phyloP scores from a whole-genome alignment of 1,139 yeast species.

The Wickerhamiella pararugosa region DNA sequence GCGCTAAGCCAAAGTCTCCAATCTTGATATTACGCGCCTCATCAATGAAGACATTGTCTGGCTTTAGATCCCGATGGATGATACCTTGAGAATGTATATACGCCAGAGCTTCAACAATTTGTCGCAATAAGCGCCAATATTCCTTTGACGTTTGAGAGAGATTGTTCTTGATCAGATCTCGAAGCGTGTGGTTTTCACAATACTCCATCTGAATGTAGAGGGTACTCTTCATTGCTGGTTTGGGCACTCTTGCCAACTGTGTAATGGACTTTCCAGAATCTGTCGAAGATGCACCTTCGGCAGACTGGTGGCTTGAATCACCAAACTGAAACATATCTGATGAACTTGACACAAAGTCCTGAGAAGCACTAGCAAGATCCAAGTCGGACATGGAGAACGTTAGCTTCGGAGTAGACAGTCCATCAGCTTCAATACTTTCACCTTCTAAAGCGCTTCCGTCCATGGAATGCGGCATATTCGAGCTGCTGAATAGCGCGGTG shows the following conservation, averaged over 20 bases:
- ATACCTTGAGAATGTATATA: slow-evolving; percentile 91
- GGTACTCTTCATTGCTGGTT: slow-evolving; percentile 27
- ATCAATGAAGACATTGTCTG: slow-evolving; percentile 91
- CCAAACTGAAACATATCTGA: slow-evolving; percentile 14
- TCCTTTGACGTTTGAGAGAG: slow-evolving; percentile 59
- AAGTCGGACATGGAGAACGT: slow-evolving; percentile 12
- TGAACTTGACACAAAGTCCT: slow-evolving; percentile 14
- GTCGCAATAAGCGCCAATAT: slow-evolving; percentile 82
- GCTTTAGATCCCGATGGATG: slow-evolving; percentile 89
- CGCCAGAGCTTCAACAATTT: slow-evolving; percentile 75
- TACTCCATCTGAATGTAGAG: slow-evolving; percentile 92
- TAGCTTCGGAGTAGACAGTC: not conserved
- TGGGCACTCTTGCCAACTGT: slow-evolving; percentile 4
- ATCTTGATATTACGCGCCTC: slow-evolving; percentile 76
- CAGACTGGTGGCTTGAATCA: slow-evolving; percentile 10
- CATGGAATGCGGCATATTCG: too few species aligned
- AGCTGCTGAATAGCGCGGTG: too few species aligned
- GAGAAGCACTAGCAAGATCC: slow-evolving; percentile 13
- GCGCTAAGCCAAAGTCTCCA: slow-evolving; percentile 95
- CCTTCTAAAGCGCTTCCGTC: too few species aligned
- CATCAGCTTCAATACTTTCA: too few species aligned
- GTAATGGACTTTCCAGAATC: not conserved
- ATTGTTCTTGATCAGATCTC: slow-evolving; percentile 69
- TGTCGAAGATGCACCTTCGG: slow-evolving; percentile 10
- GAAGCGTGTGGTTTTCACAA: slow-evolving; percentile 83